Evolutionary conservation across 257 asterid genomes (phyloP).

Genomic region (Asclepias syriaca): DNA sequence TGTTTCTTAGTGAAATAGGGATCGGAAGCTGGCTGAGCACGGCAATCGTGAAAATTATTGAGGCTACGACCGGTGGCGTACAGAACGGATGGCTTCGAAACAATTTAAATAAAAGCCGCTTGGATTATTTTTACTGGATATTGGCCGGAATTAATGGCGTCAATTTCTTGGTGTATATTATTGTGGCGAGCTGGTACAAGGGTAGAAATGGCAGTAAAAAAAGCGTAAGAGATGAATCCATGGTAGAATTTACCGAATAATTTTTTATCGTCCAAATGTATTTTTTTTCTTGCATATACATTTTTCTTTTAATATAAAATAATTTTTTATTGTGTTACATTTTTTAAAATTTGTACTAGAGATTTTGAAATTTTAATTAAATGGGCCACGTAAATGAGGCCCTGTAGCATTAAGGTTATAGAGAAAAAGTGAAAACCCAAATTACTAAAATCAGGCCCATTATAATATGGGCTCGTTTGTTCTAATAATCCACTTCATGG

Average conservation of each 20-base stretch:
- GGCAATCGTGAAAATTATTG: slow-evolving; percentile 49
- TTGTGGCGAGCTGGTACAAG: slow-evolving; percentile 38
- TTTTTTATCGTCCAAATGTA: too few species aligned
- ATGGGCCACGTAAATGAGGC: too few species aligned
- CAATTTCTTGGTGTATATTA: slow-evolving; percentile 48
- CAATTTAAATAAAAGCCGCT: slow-evolving; percentile 41
- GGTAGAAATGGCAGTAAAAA: slow-evolving; percentile 27
- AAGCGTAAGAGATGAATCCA: slow-evolving; percentile 28
- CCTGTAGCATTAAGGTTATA: too few species aligned
- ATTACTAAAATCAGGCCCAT: too few species aligned
- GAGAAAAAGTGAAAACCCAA: too few species aligned
- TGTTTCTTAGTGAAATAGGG: slow-evolving; percentile 75
- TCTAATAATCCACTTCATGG: too few species aligned
- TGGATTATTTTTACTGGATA: slow-evolving; percentile 63
- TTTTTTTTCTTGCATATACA: too few species aligned
- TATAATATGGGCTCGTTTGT: too few species aligned
- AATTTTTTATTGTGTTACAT: too few species aligned
- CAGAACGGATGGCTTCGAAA: slow-evolving; percentile 55
- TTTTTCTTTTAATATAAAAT: too few species aligned
- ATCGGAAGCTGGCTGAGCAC: slow-evolving; percentile 82
- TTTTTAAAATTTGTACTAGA: too few species aligned
- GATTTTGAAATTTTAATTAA: too few species aligned
- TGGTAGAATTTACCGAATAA: slow-evolving; percentile 12
- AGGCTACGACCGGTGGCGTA: slow-evolving; percentile 40
- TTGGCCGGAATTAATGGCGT: slow-evolving; percentile 46